Evolutionary conservation across 1,284 basidiomycete genomes (phyloP).

Genomic region (Tremellales sp.): DNA sequence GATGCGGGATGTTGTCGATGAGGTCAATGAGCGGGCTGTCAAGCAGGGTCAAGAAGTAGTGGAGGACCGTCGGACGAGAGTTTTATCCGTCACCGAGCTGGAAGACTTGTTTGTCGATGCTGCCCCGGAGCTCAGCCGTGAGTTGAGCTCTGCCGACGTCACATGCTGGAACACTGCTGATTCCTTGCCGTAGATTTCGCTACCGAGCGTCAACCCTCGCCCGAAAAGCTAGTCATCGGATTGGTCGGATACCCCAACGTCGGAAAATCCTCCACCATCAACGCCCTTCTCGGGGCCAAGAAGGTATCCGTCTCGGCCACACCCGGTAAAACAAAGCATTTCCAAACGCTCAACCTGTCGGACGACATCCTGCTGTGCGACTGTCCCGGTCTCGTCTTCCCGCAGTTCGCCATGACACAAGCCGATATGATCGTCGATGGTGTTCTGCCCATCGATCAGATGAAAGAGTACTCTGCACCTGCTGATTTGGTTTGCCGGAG

Average conservation of each 20-base stretch:
- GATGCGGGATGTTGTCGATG: constrained; percentile 46
- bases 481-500: constrained; percentile 72
- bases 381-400: constrained; percentile 97
- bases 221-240: constrained; percentile 65
- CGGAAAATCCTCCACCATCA: constrained; percentile 59
- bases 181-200: constrained; percentile 60
- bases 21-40: constrained; percentile 22
- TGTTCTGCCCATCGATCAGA: constrained; percentile 95
- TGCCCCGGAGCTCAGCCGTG: constrained; percentile 73
- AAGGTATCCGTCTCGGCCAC: constrained; percentile 97
- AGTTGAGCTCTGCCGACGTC: constrained; percentile 22
- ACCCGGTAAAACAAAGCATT: constrained; percentile 98
- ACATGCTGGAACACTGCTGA: neutral
- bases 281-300: constrained; percentile 63
- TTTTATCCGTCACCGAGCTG: constrained; percentile 83
- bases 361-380: constrained; percentile 88
- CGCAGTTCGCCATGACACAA: constrained; percentile 93
- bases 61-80: constrained; percentile 66
- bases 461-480: constrained; percentile 90
- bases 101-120: constrained; percentile 75
- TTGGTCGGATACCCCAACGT: constrained; percentile 62
- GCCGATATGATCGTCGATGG: constrained; percentile 96
- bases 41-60: constrained; percentile 44
- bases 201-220: constrained; percentile 57
- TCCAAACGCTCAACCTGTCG: constrained; percentile 94